phyloP scores from a whole-genome alignment of 441 rosid species.

The Eutrema salsugineum region DNA sequence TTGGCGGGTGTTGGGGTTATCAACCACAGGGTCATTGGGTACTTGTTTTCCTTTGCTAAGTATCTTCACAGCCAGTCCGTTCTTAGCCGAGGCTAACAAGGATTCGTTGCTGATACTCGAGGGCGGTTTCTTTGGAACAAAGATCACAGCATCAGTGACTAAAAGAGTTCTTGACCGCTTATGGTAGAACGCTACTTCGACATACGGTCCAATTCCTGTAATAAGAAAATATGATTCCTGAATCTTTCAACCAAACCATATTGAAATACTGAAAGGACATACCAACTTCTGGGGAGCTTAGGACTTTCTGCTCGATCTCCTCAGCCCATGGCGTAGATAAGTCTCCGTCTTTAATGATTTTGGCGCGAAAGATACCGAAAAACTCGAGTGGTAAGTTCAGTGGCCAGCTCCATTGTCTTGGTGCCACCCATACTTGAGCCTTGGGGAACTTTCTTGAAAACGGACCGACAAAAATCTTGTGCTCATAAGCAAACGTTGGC shows the following conservation, averaged over 20 bases:
- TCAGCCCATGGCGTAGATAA: conserved; percentile 81
- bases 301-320: conserved; percentile 88
- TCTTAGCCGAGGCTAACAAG: conserved; percentile 86
- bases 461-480: conserved; percentile 94
- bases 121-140: conserved; percentile 76
- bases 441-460: conserved; percentile 92
- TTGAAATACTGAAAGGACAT: conserved; percentile 12
- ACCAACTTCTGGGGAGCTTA: conserved; percentile 99
- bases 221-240: conserved; percentile 5
- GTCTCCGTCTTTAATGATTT: conserved; percentile 67
- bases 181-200: conserved; percentile 94
- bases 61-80: conserved; percentile 89
- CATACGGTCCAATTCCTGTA: conserved; percentile 92
- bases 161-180: conserved; percentile 78
- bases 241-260: conserved; percentile 16
- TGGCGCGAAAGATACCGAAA: conserved; percentile 90
- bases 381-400: conserved; percentile 88
- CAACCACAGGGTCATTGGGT: conserved; percentile 77
- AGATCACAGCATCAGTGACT: conserved; percentile 92
- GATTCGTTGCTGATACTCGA: conserved; percentile 77
- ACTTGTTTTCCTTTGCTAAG: conserved; percentile 93
- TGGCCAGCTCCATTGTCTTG: conserved; percentile 99
- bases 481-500: conserved; percentile 96
- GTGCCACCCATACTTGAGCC: conserved; percentile 96
- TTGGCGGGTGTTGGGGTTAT: conserved; percentile 64